Evolutionary conservation across 2,329 filamentous ascomycete species (phyloP).

Genomic region (Calonectria fujianensis): DNA sequence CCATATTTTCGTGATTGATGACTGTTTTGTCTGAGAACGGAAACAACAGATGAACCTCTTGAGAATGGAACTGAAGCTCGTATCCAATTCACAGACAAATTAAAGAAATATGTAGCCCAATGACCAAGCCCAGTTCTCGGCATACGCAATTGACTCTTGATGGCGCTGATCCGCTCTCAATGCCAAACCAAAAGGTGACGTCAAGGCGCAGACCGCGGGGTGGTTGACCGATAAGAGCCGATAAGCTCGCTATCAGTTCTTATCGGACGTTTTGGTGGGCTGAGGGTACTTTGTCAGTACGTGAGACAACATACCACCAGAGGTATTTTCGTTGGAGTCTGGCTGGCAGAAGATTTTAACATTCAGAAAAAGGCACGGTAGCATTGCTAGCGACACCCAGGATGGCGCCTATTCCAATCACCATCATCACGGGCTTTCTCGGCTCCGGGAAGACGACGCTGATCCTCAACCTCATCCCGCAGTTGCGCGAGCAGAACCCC

Average conservation of each 20-base stretch:
- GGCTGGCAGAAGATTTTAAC: background rate
- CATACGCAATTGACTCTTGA: slow-evolving; percentile 51
- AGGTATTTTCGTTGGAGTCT: slow-evolving; percentile 48
- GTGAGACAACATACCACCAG: slow-evolving; percentile 38
- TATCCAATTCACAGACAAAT: background rate
- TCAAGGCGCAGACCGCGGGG: slow-evolving; percentile 49
- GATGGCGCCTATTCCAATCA: slow-evolving; percentile 88
- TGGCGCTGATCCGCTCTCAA: slow-evolving; percentile 21
- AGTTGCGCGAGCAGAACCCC: slow-evolving; percentile 84
- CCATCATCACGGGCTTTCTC: slow-evolving; percentile 96
- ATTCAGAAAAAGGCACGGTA: background rate
- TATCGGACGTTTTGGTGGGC: slow-evolving; percentile 52
- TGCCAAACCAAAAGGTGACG: slow-evolving; percentile 42
- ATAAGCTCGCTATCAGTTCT: slow-evolving; percentile 50
- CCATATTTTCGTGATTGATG: slow-evolving; percentile 42
- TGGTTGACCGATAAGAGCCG: slow-evolving; percentile 39
- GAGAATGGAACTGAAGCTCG: background rate
- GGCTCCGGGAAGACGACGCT: slow-evolving; percentile 97
- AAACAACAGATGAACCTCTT: background rate
- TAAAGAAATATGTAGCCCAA: background rate
- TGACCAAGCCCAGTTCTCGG: slow-evolving; percentile 17
- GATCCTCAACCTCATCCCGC: slow-evolving; percentile 93
- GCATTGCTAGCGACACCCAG: slow-evolving; percentile 31
- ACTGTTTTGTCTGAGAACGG: slow-evolving; percentile 5
- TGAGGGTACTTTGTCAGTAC: slow-evolving; percentile 43